Evolutionary conservation across 257 asterid species (phyloP), one percentile per base, ranked within the genome.

Genomic region (Ophiorrhiza pumila): DNA sequence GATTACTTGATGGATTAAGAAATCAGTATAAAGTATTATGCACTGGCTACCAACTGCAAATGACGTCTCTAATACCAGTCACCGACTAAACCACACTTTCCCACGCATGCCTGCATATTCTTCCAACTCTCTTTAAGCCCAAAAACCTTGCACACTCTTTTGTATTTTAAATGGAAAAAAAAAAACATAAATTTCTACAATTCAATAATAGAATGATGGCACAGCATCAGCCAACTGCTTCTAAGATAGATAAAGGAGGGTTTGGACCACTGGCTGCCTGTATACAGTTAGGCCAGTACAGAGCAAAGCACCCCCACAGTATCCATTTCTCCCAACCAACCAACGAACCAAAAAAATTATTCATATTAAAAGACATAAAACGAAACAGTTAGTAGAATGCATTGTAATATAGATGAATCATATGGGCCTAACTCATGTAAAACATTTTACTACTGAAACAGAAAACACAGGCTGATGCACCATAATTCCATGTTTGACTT

Each of bases 401-500:
- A 76, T 34, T 27, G 47, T 32, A 61, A 61, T 49, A 57, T 39
- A 11, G 47, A 46, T 61, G 56, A 68, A 59, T 37, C 47, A 25
- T 46, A 0, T 8, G 4, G 8, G 61, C 66, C 65, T 10, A 50
- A 61, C 69, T 55, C 42, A 25, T 58, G 53, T n/a, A 63, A 71
- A 46, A 39, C 57, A 53, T 57, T 56, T 42, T 15, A 42, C 55
- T 47, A 34, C 13, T 18, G 62, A 27, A 76, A 37, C 17, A 42
- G 65, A 53, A 17, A 4, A 37, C 11, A 15, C 23, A 71, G 50
- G 49, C 50, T 8, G 65, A 58, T 34, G 14, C 39, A 59, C 73
- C 63, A 68, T n/a, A 78, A 27, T 74, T 45, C 47, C 68, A 59
- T 12, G 64, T 61, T 76, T 76, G 83, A 82, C 81, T 82, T 79